phyloP scores from a whole-genome alignment of 306 rosid species.

The Benincasa hispida region DNA sequence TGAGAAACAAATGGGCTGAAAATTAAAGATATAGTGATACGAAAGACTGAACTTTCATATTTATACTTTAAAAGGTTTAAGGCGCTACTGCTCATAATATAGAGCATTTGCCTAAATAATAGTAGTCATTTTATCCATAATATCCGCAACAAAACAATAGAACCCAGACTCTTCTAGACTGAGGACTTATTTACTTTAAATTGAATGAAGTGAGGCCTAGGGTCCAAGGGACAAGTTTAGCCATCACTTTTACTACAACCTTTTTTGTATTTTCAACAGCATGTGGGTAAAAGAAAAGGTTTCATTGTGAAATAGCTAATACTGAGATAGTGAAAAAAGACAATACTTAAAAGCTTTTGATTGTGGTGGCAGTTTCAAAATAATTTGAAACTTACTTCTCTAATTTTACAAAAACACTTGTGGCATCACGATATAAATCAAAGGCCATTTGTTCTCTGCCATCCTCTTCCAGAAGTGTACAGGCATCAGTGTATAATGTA shows the following conservation, averaged over 20 bases:
- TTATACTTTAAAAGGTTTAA: not conserved
- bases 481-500: conserved; percentile 75
- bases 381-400: conserved; percentile 57
- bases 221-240: not conserved
- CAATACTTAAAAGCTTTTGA: not conserved
- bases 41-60: not conserved
- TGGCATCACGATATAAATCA: conserved; percentile 77
- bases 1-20: not conserved
- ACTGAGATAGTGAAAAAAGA: not conserved
- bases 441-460: conserved; percentile 93
- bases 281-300: not conserved
- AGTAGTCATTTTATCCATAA: not conserved
- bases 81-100: not conserved
- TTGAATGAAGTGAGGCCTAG: not conserved
- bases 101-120: not conserved
- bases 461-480: conserved; percentile 80
- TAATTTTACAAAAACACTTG: conserved; percentile 55
- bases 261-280: not conserved
- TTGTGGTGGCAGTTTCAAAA: not conserved
- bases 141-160: not conserved
- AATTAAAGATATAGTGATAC: not conserved
- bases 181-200: not conserved
- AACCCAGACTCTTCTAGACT: not conserved
- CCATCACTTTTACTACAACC: not conserved
- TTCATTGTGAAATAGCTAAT: not conserved